Base-by-base conservation (phyloP, 371 early-diverging fungal species). In the Mortierella sp. region DNA sequence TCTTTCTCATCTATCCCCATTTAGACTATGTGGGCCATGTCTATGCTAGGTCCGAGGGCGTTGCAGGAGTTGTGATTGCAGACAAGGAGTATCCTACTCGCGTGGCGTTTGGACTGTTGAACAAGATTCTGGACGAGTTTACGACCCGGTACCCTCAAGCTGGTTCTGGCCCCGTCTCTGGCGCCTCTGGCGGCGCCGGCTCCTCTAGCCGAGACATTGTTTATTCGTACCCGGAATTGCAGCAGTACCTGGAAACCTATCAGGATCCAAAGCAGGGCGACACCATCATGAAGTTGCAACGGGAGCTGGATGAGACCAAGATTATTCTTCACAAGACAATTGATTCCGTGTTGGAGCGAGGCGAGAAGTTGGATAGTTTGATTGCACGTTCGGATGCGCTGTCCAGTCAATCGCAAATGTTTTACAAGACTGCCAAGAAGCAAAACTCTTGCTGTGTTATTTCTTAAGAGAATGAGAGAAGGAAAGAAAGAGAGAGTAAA, bases 371-470 rank as follows among this genome's bases (percentile, higher is more conserved):
- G 68, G 98, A 98, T 70, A 92, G 93, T 70, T 88, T 99, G 46
- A 97, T 99, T 7, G 94, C 93, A 64, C 87, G 94, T 70, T 94
- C 95, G 18, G 97, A 98, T 71, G 88, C 91, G 14, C 87, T 99
- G 52, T 95, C 96, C 21, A 87, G 84, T 30, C 95, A 96, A 84
- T 95, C 97, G 45, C 99, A 99, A 82, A 92, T 94, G 89, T 97
- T 99, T 71, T 99, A 98, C 88, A 99, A 98, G 87, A 92, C 96
- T 6, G 99, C 99, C 25, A 97, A 97, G 85, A 97, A 96, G 86
- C 97, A 96, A 57, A 99, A 99, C 82, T 87, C 93, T 47, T 99
- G 99, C 80, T 81, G 84, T n/a, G 69, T 88, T 37, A 88, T 88
- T 82, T 88, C 60, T 43, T 77, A 77, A 61, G 52, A 4, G 18